phyloP scores from a whole-genome alignment of 257 asterid genomes.

The Nemophila menziesii region DNA sequence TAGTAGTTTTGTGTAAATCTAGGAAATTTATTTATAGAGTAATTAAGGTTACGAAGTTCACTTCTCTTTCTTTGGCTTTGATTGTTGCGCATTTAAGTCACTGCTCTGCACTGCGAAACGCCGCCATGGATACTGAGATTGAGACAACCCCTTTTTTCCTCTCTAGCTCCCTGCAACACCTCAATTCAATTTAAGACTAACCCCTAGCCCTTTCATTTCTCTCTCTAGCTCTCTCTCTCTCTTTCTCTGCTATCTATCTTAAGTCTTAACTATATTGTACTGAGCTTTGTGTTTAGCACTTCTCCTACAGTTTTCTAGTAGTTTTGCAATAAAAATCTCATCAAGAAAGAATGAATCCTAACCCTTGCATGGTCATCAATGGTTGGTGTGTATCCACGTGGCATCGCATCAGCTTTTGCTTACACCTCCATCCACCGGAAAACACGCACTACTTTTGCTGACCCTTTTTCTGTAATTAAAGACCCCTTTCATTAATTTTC shows the following conservation, averaged over 20 bases:
- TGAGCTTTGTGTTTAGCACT: constrained; percentile 25
- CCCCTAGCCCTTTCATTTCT: constrained; percentile 8
- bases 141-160: too few species aligned
- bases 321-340: constrained; percentile 30
- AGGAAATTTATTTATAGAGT: constrained; percentile 17
- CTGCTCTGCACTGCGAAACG: constrained; percentile 92
- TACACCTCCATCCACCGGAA: constrained; percentile 71
- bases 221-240: constrained; percentile 13
- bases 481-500: constrained; percentile 15
- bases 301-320: constrained; percentile 43
- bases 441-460: constrained; percentile 37
- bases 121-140: constrained; percentile 75
- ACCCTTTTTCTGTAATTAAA: constrained; percentile 16
- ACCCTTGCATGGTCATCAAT: constrained; percentile 33
- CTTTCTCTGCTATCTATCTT: neutral
- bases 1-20: too few species aligned
- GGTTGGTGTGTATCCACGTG: constrained; percentile 24
- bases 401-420: constrained; percentile 35
- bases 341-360: constrained; percentile 17
- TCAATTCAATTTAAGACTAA: constrained; percentile 46
- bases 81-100: constrained; percentile 53
- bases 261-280: constrained; percentile 7
- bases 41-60: constrained; percentile 20
- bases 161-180: constrained; percentile 25
- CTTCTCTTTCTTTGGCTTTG: constrained; percentile 12